A percentile compares a stretch with the other conserved stretches of the same genome.
Conservation (phyloP, 805 yeast genomes). For the Ogataea pilisensis region DNA sequence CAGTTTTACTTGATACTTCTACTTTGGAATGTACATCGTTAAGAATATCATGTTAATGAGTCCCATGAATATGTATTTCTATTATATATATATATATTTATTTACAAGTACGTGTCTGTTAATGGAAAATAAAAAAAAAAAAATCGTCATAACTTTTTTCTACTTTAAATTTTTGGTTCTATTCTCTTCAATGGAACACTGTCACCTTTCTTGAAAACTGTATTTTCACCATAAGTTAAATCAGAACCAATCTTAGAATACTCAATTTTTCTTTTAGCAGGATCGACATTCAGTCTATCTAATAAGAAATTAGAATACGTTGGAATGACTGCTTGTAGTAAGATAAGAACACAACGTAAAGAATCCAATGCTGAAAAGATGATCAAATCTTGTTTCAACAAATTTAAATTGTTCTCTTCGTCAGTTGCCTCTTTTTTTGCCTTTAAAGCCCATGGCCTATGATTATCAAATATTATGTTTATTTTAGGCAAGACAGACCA, state of each 20-base stretch:
- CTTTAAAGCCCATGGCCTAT: conserved; percentile 71
- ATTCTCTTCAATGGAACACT: conserved; percentile 29
- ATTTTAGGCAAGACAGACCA: conserved; percentile 58
- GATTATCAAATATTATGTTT: conserved; percentile 61
- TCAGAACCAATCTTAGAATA: conserved; percentile 57
- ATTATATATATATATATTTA: conserved; percentile 3
- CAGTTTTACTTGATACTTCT: conserved; percentile 57
- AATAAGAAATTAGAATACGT: conserved; percentile 50
- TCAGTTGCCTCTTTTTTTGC: conserved; percentile 20
- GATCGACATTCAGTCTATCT: conserved; percentile 56
- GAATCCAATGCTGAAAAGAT: conserved; percentile 68
- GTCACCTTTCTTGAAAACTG: conserved; percentile 29
- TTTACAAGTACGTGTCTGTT: too few relatives aligned
- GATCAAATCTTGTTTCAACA: conserved; percentile 43
- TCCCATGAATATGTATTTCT: neutral
- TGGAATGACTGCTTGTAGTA: conserved; percentile 74
- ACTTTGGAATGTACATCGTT: conserved; percentile 55
- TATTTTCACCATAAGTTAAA: conserved; percentile 51
- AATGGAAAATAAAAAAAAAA: too few relatives aligned
- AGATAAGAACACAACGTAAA: conserved; percentile 60
- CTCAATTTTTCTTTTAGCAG: conserved; percentile 36
- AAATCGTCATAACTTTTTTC: too few relatives aligned
- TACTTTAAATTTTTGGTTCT: conserved; percentile 1
- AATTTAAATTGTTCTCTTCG: conserved; percentile 3
- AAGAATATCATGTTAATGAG: conserved; percentile 18